Evolutionary conservation across 805 yeast species (phyloP), one percentile per base, ranked within the genome.

Genomic region (Cyberlindnera samutprakarnensis): DNA sequence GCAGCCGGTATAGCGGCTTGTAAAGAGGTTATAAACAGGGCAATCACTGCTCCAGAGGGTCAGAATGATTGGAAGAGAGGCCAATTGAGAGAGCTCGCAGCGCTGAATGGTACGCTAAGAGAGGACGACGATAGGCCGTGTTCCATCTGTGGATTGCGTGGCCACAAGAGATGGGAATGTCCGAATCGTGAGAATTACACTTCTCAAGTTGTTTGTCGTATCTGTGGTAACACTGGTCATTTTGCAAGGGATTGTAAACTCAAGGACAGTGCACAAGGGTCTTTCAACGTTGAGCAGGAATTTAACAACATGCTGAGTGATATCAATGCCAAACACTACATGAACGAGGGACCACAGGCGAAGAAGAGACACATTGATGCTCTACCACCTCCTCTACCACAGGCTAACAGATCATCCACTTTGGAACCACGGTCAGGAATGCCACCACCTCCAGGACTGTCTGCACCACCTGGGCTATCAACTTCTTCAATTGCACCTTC

Each of bases 11-110:
- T 83, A 22, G 70, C 70, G 41, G 70, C 80, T 13, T 78, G 94
- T 33, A 75, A 85, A 46, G 73, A 72, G 35, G 75, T 92, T 32
- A 75, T 94, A 12, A 75, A 82, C 33, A 80, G 78, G 40, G 96
- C 96, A 1, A 82, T 88, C 2, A 68, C 76, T 14, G 76, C 94
- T 0, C 98, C 98, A 2, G 90, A 82, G 41, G 96, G 95, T 1
- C 94, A 85, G 53, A 92, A 90, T 56, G 95, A 86, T 41, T 67
- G 84, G 53, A 92, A 92, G 50, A 67, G 96, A 37, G 85, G 80
- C 27, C 99, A 92, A 56, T 66, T 92, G 38, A 70, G 95, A 42
- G 95, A 90, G 50, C 67, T 92, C 46, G 99, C 99, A 0, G 80
- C 84, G 16, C 65, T 92, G 35, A 94, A 92, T 59, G 99, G 99